Conservation (phyloP, 345 rosid genomes). For the sweet orange (Citrus sinensis) region DNA sequence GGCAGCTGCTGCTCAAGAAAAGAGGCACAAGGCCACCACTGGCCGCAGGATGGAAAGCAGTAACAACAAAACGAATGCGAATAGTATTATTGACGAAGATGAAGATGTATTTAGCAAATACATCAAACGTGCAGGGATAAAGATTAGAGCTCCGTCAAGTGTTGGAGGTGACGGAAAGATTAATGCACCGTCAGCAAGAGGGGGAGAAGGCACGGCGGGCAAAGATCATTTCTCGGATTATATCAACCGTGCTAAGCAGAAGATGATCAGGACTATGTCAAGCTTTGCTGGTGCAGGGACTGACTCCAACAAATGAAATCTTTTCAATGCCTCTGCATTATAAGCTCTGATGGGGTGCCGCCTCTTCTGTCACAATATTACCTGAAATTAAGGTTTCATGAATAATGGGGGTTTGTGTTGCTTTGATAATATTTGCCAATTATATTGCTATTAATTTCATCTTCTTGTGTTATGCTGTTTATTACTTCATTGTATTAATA, state of each 20-base stretch:
- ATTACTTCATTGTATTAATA: not conserved
- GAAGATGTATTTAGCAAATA: slow-evolving; percentile 21
- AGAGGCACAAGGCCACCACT: not conserved
- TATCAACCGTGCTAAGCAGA: slow-evolving; percentile 24
- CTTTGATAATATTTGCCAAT: not conserved
- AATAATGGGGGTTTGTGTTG: not conserved
- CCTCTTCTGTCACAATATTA: not conserved
- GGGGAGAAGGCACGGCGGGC: not conserved
- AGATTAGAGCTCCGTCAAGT: slow-evolving; percentile 12
- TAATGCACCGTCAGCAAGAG: not conserved
- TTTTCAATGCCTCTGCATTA: not conserved
- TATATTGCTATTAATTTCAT: not conserved
- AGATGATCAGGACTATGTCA: slow-evolving; percentile 26
- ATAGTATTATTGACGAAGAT: slow-evolving; percentile 23
- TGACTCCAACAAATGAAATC: slow-evolving; percentile 14
- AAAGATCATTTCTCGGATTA: slow-evolving; percentile 27
- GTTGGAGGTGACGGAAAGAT: slow-evolving; percentile 12
- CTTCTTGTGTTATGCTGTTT: not conserved
- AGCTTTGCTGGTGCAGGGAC: slow-evolving; percentile 15
- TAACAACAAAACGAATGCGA: slow-evolving; percentile 8
- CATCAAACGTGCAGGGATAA: slow-evolving; percentile 24
- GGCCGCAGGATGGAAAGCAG: not conserved
- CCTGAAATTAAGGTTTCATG: not conserved
- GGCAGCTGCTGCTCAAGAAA: not conserved
- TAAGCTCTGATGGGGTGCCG: not conserved